Base-by-base conservation (phyloP, 768 basidiomycete genomes). In the Suillus weaverae region DNA sequence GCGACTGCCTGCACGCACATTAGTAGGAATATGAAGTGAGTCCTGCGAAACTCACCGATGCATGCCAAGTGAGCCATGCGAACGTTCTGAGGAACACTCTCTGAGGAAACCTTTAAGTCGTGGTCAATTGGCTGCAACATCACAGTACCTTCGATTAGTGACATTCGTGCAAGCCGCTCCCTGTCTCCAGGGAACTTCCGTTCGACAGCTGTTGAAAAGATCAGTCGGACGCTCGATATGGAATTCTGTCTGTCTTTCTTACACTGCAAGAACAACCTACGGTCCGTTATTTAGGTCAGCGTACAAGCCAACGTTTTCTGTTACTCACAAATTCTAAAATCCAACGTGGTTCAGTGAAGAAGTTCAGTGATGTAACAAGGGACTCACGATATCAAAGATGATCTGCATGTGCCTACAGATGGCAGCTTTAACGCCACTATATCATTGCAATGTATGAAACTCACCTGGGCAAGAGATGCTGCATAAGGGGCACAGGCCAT, bases 1-100 rank as follows among this genome's bases (percentile, higher is more conserved):
- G 70, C 89, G 86, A 71, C 89, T 91, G 35, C 88, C 87, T 88
- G 64, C 59, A 38, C 1, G 22, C 9, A 59, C 41, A n/a, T 62
- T 36, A 30, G 54, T 32, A 51, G 33, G 38, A 51, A 41, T 41
- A 41, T 41, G 39, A 26, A 66, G 63, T 64, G 38, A 61, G 41
- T 43, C 10, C 11, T 18, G 32, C 10, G 8, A 56, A 60, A 6
- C 68, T 54, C 70, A 77, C 85, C 95, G 65, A 98, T 90, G 75
- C 90, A 90, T 20, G 97, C 97, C 32, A 99, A 81, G 77, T 91
- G 89, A 10, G 95, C 94, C 92, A 95, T 95, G 67, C 94, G 85
- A 66, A 97, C 84, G 71, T 93, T 87, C 76, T 97, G 87, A 6
- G 94, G 94, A 65, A 84, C 74, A 18, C 93, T 91, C 86, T 97